These are phyloP conservation scores for Pseudogymnoascus sp. DNA, from an alignment of 2,329 filamentous ascomycete species.

Conservation along the genomic window DNA sequence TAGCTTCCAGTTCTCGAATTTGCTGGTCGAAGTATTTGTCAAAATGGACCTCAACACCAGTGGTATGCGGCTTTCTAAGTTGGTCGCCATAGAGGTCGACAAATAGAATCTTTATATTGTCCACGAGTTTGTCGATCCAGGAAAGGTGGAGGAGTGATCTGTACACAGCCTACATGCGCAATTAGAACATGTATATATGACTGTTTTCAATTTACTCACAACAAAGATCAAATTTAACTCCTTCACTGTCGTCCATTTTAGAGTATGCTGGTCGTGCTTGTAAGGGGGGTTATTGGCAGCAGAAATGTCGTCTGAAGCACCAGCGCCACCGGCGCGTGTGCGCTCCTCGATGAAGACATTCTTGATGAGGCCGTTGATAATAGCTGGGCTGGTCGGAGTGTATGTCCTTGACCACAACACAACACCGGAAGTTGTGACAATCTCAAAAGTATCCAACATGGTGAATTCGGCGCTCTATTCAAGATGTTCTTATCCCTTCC, in stretches of 20 bases:
- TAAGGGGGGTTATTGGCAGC: conserved; percentile 66
- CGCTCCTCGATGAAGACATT: conserved; percentile 98
- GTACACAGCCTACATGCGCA: conserved; percentile 71
- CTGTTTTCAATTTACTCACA: conserved; percentile 43
- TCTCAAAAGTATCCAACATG: conserved; percentile 97
- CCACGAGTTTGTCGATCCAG: conserved; percentile 94
- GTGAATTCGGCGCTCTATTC: conserved; percentile 15
- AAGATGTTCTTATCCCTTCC: conserved; percentile 10
- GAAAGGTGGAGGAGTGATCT: conserved; percentile 89
- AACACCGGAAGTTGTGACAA: conserved; percentile 90
- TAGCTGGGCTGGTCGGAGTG: conserved; percentile 67
- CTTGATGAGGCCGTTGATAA: conserved; percentile 91
- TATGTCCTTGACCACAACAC: conserved; percentile 94
- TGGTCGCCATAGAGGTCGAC: conserved; percentile 84
- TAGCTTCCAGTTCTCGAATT: conserved; percentile 69
- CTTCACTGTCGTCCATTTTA: conserved; percentile 91
- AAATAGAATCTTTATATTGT: conserved; percentile 90
- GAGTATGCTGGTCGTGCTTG: conserved; percentile 84
- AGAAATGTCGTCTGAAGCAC: conserved; percentile 54
- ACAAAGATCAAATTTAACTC: conserved; percentile 95
- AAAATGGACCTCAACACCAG: conserved; percentile 76
- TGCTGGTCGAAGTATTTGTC: conserved; percentile 94
- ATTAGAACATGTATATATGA: neutral
- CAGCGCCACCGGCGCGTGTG: conserved; percentile 47
- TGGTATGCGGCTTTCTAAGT: conserved; percentile 72